A percentile compares a stretch with the other conserved stretches of the same genome.
Conservation (phyloP, 352 stramenopile genomes). For the Globisporangium orthogonon region DNA sequence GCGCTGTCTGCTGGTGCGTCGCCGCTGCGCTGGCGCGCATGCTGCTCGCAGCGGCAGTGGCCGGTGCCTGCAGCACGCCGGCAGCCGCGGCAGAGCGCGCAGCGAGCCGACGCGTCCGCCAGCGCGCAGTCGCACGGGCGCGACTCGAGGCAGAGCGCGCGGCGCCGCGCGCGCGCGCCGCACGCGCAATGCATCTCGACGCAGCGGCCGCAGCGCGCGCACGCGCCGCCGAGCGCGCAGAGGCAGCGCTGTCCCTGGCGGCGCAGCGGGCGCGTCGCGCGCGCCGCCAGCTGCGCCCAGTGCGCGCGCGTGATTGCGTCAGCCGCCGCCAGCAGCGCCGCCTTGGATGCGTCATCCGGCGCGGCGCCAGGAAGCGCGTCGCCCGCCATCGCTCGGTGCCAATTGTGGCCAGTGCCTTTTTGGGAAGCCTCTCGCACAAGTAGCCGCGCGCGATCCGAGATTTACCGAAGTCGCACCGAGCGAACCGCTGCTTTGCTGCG, state of each 20-base stretch:
- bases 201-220: conserved; percentile 45
- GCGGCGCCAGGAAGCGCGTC: not conserved
- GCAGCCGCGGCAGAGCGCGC: conserved; percentile 52
- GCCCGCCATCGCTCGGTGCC: not conserved
- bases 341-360: not conserved
- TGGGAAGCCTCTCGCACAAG: not conserved
- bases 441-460: too few species aligned
- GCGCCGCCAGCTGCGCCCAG: not conserved
- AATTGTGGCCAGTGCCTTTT: not conserved
- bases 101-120: conserved; percentile 22
- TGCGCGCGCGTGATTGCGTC: conserved; percentile 8
- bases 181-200: conserved; percentile 59
- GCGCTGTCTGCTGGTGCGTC: conserved; percentile 2
- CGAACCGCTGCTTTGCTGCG: too few species aligned
- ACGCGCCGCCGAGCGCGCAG: conserved; percentile 40
- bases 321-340: conserved; percentile 3
- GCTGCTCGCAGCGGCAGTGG: conserved; percentile 61
- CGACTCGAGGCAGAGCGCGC: conserved; percentile 45
- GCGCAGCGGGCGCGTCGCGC: conserved; percentile 1
- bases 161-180: conserved; percentile 17
- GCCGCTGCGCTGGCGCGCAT: conserved; percentile 22
- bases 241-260: conserved; percentile 28
- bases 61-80: conserved; percentile 20
- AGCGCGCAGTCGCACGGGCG: conserved; percentile 52
- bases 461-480: too few species aligned